A percentile compares a stretch with the other conserved stretches of the same genome.
phyloP scores from a whole-genome alignment of 2,329 filamentous ascomycete species.

The Leptographium procerum region DNA sequence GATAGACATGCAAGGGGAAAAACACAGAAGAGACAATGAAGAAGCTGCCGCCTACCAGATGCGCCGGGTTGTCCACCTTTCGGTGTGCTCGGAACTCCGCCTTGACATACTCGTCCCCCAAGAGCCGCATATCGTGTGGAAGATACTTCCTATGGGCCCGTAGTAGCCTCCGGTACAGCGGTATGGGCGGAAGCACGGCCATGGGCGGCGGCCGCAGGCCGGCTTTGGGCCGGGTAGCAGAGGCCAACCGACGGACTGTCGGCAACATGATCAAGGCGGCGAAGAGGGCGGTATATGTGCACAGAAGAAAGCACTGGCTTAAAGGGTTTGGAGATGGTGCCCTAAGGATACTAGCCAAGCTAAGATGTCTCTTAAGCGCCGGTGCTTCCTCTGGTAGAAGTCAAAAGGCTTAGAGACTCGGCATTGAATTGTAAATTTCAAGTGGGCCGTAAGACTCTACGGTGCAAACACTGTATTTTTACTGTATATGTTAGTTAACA shows the following conservation, averaged over 20 bases:
- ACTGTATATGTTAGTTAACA: too few relatives aligned
- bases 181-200: conserved; percentile 76
- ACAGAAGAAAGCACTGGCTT: too few relatives aligned
- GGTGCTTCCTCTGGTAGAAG: too few relatives aligned
- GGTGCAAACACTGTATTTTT: too few relatives aligned
- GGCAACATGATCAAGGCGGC: neutral
- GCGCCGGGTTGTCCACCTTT: conserved; percentile 77
- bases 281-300: neutral
- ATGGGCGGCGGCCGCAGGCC: conserved; percentile 22
- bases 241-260: neutral
- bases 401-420: too few relatives aligned
- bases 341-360: too few relatives aligned
- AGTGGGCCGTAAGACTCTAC: too few relatives aligned
- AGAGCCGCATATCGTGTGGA: conserved; percentile 58
- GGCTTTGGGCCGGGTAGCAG: neutral
- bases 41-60: conserved; percentile 52
- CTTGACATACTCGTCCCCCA: conserved; percentile 91
- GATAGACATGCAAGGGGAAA: neutral
- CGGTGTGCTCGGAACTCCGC: conserved; percentile 80
- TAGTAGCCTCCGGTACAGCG: conserved; percentile 77
- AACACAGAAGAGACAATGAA: too few relatives aligned
- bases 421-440: too few relatives aligned
- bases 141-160: conserved; percentile 76
- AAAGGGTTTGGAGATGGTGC: too few relatives aligned
- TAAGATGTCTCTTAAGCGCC: too few relatives aligned